Evolutionary conservation across 257 asterid genomes (phyloP).

Genomic region (Vinca minor): DNA sequence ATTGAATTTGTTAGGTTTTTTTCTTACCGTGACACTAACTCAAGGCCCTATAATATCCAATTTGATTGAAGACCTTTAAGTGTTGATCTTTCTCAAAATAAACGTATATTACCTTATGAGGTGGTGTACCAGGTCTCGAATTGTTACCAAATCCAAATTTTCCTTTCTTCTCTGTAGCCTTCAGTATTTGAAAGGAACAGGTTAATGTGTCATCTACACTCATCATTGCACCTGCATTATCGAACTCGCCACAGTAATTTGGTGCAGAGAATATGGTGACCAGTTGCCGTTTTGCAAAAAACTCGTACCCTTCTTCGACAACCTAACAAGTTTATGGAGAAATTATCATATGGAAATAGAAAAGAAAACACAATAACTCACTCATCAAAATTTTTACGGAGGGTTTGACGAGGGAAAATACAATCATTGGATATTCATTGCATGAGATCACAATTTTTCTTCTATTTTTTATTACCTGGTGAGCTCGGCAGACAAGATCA

Average conservation of each 20-base stretch:
- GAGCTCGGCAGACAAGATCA: constrained; percentile 25
- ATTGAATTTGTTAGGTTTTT: no score
- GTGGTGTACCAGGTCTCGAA: constrained; percentile 25
- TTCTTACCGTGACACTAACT: no score
- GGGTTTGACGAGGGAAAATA: no score
- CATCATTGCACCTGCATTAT: constrained; percentile 29
- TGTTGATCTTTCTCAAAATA: background rate
- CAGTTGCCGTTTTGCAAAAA: constrained; percentile 22
- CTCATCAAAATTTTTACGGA: no score
- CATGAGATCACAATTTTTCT: no score
- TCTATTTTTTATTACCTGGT: constrained; percentile 16
- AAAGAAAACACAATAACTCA: background rate
- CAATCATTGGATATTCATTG: no score
- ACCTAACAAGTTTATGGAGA: constrained; percentile 12
- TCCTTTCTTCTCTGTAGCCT: constrained; percentile 24
- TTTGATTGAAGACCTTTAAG: no score
- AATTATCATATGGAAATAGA: background rate
- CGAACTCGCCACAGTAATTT: constrained; percentile 27
- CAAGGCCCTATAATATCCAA: no score
- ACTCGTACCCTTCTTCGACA: constrained; percentile 28
- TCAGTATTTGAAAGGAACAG: constrained; percentile 25
- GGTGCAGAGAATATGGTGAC: constrained; percentile 27
- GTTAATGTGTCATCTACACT: constrained; percentile 26
- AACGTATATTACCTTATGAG: constrained; percentile 22
- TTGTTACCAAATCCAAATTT: constrained; percentile 17